Conservation (phyloP, 257 asterid genomes). For the Scutellaria baicalensis region DNA sequence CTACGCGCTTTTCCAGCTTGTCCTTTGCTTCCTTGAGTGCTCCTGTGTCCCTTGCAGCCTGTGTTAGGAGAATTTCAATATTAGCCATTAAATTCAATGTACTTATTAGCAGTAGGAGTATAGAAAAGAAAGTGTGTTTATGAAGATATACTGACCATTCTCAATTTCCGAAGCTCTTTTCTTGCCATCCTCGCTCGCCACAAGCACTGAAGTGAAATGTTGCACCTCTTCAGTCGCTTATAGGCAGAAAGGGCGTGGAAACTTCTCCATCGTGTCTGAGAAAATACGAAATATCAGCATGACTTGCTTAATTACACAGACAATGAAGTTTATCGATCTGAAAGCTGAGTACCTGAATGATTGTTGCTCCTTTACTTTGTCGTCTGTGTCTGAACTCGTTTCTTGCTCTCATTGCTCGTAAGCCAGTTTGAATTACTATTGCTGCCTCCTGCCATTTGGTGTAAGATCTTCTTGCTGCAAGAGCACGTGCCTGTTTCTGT, state of each 20-base stretch:
- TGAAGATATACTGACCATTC: constrained; percentile 45
- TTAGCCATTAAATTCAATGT: not conserved
- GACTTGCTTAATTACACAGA: not conserved
- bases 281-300: not conserved
- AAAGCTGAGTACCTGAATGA: constrained; percentile 53
- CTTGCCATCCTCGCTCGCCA: constrained; percentile 90
- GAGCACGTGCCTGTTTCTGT: constrained; percentile 74
- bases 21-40: constrained; percentile 94
- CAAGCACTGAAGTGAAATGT: constrained; percentile 67
- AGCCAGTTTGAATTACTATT: constrained; percentile 75
- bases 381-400: constrained; percentile 65
- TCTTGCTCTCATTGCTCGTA: constrained; percentile 80
- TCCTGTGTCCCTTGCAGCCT: constrained; percentile 96
- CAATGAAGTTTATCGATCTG: not conserved
- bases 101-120: constrained; percentile 2
- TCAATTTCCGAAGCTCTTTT: constrained; percentile 78
- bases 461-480: constrained; percentile 60
- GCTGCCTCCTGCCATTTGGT: constrained; percentile 54
- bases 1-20: constrained; percentile 91
- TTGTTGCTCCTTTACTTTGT: constrained; percentile 67
- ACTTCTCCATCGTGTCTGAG: constrained; percentile 79
- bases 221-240: constrained; percentile 52
- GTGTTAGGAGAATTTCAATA: constrained; percentile 20
- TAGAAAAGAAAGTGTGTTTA: not conserved
- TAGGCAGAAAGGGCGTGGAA: constrained; percentile 49